Conservation (phyloP, 345 rosid species). For the Trapa incisa region DNA sequence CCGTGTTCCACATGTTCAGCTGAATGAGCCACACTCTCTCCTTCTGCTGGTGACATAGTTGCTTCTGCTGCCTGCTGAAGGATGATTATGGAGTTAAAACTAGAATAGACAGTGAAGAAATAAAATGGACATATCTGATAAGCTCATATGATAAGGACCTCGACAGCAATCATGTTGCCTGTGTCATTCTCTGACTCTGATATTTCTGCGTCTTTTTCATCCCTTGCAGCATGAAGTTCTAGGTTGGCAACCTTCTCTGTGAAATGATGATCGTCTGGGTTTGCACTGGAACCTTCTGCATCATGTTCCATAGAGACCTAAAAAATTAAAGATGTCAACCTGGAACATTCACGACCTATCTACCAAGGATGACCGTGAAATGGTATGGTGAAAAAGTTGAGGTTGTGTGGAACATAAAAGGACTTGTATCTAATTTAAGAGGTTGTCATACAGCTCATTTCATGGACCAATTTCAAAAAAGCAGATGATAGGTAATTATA, state of each 20-base stretch:
- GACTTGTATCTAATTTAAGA: no score
- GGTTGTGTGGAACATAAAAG: no score
- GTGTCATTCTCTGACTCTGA: background rate
- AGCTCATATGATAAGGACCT: background rate
- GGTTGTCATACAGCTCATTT: no score
- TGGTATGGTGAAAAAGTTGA: no score
- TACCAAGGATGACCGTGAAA: no score
- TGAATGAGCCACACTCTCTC: slow-evolving; percentile 12
- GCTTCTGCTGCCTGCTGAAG: background rate
- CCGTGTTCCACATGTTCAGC: slow-evolving; percentile 6
- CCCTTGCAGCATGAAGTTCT: background rate
- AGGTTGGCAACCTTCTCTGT: slow-evolving; percentile 5
- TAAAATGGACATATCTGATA: background rate
- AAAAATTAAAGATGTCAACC: no score
- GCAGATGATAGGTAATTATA: background rate
- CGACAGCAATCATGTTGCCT: background rate
- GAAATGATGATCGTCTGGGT: background rate
- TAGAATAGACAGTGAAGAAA: background rate
- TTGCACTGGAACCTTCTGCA: background rate
- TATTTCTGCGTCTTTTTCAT: slow-evolving; percentile 3
- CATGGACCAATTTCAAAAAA: background rate
- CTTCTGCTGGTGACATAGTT: slow-evolving; percentile 5
- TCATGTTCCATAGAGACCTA: background rate
- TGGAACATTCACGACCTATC: no score
- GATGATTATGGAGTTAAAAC: background rate